Evolutionary conservation across 306 rosid species (phyloP), one percentile per base, ranked within the genome.

Genomic region (Oemleria cerasiformis): DNA sequence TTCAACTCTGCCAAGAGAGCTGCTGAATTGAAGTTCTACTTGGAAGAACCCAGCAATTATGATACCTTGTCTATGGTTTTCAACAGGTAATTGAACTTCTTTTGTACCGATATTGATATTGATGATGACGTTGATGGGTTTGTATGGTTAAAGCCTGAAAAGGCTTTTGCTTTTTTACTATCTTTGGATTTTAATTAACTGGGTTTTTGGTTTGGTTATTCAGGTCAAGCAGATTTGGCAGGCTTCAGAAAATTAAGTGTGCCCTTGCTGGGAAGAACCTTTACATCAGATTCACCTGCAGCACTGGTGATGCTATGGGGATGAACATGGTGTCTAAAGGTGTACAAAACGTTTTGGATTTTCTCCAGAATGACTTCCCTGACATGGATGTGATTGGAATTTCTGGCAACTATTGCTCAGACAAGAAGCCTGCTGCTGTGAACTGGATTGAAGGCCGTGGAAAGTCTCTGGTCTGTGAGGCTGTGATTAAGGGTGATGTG

Each of bases 261-360:
- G 63, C 83, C 0, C 13, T 93, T 2, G 97, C 96, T 12, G 98
- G 98, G 16, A 93, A 87, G 84, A 93, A 91, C 61, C 73, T 91
- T 15, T 91, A 87, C 71, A 80, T 81, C 61, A 89, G 98, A 75
- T 93, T 93, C 81, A 49, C 74, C 15, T 93, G 96, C 80, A 77
- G 86, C 74, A 93, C 98, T 0, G 98, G 97, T 4, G 98, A 93
- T 34, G 98, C 98, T 11, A 93, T 93, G 98, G 98, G 98, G 25
- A 93, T 93, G 98, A 93, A 93, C 82, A 93, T 93, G 98, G 87
- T 93, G 9, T 93, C 98, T 0, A 93, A 93, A 78, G 97, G 97
- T 0, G 98, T 93, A 0, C 97, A 93, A 59, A 89, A 93, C 53
- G 94, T 91, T 30, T 81, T 93, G 48, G 83, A 83, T 55, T 87